Conservation (phyloP, 306 rosid species). For the Cicer cuneatum region DNA sequence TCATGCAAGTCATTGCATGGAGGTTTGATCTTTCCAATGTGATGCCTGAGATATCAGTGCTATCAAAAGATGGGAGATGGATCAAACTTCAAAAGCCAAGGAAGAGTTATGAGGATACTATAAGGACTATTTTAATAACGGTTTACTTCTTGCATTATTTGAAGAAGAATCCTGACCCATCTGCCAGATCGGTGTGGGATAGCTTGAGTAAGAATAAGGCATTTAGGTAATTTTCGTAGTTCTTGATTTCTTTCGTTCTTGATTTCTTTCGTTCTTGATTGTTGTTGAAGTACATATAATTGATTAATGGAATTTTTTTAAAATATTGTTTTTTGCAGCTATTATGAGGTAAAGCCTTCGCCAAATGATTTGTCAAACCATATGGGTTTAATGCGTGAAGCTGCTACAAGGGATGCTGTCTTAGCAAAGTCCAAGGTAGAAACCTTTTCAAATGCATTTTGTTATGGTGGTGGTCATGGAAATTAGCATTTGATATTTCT, state of each 20-base stretch:
- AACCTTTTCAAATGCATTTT: neutral
- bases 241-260: slow-evolving; percentile 3
- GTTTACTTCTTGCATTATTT: slow-evolving; percentile 65
- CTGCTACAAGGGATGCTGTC: slow-evolving; percentile 49
- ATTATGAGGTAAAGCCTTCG: slow-evolving; percentile 55
- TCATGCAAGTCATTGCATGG: slow-evolving; percentile 76
- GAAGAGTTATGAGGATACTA: slow-evolving; percentile 67
- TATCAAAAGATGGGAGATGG: slow-evolving; percentile 70
- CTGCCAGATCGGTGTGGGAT: slow-evolving; percentile 76
- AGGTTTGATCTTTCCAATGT: slow-evolving; percentile 65
- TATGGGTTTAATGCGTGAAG: slow-evolving; percentile 47
- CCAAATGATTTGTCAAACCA: slow-evolving; percentile 47
- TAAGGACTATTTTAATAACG: slow-evolving; percentile 69
- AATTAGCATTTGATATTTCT: slow-evolving; percentile 25
- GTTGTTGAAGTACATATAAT: slow-evolving; percentile 4
- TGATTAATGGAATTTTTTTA: slow-evolving; percentile 11
- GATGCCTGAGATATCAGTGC: slow-evolving; percentile 73
- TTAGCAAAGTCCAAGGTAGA: slow-evolving; percentile 66
- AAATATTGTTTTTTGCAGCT: slow-evolving; percentile 52
- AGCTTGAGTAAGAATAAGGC: slow-evolving; percentile 63
- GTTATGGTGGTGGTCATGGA: slow-evolving; percentile 33
- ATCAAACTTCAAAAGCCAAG: slow-evolving; percentile 79
- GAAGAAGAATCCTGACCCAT: slow-evolving; percentile 62
- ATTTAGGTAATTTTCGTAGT: slow-evolving; percentile 60
- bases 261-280: slow-evolving; percentile 5